Conservation (phyloP, 805 yeast genomes). For the Candida germanica region DNA sequence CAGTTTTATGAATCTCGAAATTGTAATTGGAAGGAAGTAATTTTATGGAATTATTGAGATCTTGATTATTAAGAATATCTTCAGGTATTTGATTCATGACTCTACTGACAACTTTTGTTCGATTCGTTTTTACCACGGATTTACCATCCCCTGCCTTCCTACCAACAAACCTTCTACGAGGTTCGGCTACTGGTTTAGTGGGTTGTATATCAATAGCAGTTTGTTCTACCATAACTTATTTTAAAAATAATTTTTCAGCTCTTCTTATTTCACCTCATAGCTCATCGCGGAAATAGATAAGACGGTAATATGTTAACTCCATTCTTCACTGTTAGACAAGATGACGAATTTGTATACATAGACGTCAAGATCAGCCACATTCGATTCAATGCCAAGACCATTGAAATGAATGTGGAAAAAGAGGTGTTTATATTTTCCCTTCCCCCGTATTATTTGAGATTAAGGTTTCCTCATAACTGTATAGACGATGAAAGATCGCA, state of each 20-base stretch:
- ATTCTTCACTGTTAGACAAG: conserved; percentile 69
- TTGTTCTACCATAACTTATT: neutral
- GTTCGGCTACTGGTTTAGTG: neutral
- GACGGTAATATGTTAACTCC: conserved; percentile 77
- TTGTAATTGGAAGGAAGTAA: conserved; percentile 88
- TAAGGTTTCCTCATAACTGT: conserved; percentile 67
- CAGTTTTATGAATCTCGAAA: conserved; percentile 92
- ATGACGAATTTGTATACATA: conserved; percentile 65
- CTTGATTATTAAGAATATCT: conserved; percentile 76
- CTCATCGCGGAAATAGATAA: conserved; percentile 9
- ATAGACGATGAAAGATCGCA: conserved; percentile 54
- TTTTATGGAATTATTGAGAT: conserved; percentile 77
- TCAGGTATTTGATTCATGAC: conserved; percentile 84
- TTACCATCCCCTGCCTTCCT: conserved; percentile 25
- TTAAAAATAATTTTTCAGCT: neutral
- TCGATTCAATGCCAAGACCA: conserved; percentile 64
- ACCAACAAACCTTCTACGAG: conserved; percentile 58
- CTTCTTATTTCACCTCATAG: too few relatives aligned
- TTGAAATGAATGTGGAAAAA: conserved; percentile 77
- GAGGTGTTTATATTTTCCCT: conserved; percentile 79
- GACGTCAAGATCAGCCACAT: conserved; percentile 68
- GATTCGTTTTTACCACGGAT: conserved; percentile 13
- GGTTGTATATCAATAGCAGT: neutral
- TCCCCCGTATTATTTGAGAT: conserved; percentile 82
- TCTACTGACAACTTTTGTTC: conserved; percentile 46